Conservation (phyloP, 371 early-diverging fungal genomes). For the Cokeromyces recurvatus region DNA sequence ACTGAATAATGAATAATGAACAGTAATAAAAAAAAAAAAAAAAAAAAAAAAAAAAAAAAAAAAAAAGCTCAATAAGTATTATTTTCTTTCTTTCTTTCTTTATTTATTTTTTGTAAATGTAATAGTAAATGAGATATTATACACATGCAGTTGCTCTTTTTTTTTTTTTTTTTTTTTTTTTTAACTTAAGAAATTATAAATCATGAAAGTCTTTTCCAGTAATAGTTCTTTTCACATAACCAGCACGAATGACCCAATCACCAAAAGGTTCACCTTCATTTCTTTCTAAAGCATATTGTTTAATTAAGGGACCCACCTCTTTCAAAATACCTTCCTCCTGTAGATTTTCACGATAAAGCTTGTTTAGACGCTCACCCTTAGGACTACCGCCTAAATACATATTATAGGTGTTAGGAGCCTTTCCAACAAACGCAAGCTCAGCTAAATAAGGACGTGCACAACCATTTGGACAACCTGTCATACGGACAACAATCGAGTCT, state of each 20-base stretch:
- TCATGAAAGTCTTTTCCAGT: slow-evolving; percentile 71
- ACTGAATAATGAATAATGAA: too few relatives aligned
- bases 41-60: too few relatives aligned
- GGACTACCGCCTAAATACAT: slow-evolving; percentile 86
- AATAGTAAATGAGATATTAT: too few relatives aligned
- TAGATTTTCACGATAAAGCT: slow-evolving; percentile 79
- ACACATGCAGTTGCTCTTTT: background rate
- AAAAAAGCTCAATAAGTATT: too few relatives aligned
- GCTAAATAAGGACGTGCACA: slow-evolving; percentile 89
- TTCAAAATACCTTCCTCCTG: slow-evolving; percentile 78
- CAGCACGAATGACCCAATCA: slow-evolving; percentile 84
- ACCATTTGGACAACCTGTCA: slow-evolving; percentile 94
- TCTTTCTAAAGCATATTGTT: slow-evolving; percentile 67
- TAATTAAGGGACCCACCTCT: slow-evolving; percentile 68
- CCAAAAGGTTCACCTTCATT: slow-evolving; percentile 79
- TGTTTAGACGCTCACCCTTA: slow-evolving; percentile 77
- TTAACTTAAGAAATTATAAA: background rate
- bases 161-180: too few relatives aligned
- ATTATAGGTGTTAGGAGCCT: slow-evolving; percentile 87
- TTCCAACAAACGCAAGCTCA: slow-evolving; percentile 88
- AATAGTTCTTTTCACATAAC: slow-evolving; percentile 71
- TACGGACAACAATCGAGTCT: slow-evolving; percentile 84
- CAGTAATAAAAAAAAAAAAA: too few relatives aligned
- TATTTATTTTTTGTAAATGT: too few relatives aligned
- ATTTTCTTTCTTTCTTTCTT: too few relatives aligned